Conservation (phyloP, 306 rosid species). For the Cicer cuneatum region DNA sequence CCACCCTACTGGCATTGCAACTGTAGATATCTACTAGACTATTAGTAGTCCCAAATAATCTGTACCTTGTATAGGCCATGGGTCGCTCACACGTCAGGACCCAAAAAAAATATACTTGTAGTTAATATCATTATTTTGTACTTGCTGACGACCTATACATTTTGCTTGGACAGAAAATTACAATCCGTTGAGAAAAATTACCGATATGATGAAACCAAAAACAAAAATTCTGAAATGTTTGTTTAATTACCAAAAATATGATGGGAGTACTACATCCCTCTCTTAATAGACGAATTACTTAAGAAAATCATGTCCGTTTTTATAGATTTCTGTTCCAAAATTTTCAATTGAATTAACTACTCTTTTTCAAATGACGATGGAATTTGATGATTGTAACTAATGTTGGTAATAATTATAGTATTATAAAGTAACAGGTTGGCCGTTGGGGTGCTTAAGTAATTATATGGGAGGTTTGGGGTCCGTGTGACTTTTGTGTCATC, state of each 20-base stretch:
- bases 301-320: no score
- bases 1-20: neutral
- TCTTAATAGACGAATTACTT: no score
- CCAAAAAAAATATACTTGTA: neutral
- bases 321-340: no score
- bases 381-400: no score
- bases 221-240: neutral
- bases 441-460: no score
- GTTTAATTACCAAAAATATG: neutral
- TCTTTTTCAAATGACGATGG: no score
- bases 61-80: neutral
- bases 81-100: neutral
- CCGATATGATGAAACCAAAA: neutral
- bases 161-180: neutral
- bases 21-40: conserved; percentile 11
- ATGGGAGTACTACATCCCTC: no score
- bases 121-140: neutral
- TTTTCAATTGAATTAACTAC: no score
- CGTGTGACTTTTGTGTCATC: no score
- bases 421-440: no score
- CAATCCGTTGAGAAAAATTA: neutral
- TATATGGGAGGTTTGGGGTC: no score
- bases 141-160: neutral
- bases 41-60: neutral
- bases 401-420: no score